phyloP scores from a whole-genome alignment of 192 early-diverging fungal genomes.

The Tieghemiomyces parasiticus region DNA sequence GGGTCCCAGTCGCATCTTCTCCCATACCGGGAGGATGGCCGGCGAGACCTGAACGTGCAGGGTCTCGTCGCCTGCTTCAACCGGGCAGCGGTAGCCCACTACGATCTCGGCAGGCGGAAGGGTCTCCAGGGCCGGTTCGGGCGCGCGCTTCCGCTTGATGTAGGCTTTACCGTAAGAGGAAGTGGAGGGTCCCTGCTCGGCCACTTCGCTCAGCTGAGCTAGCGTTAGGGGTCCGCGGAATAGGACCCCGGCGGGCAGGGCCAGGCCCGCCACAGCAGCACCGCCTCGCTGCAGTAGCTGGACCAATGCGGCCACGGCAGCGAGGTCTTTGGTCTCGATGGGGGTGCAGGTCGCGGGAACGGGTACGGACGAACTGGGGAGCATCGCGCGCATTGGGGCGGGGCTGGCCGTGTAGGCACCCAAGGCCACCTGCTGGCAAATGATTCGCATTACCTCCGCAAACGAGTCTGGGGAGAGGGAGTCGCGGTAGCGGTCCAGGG shows the following conservation, averaged over 20 bases:
- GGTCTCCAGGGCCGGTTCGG: neutral
- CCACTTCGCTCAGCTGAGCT: conserved; percentile 2
- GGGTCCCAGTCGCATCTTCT: conserved; percentile 8
- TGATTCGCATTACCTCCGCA: conserved; percentile 4
- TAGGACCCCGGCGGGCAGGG: neutral
- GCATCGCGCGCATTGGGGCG: neutral
- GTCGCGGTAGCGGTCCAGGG: neutral
- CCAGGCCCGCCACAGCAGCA: neutral
- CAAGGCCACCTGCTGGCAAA: conserved; percentile 5
- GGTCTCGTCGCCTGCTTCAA: neutral
- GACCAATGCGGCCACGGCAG: neutral
- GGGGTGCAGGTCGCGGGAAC: neutral
- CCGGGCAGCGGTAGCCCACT: conserved; percentile 5
- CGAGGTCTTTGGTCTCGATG: neutral
- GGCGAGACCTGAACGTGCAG: neutral
- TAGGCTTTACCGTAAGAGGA: neutral
- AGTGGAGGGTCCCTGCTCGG: conserved; percentile 2
- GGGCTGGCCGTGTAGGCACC: neutral
- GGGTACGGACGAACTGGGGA: neutral
- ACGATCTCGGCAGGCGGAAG: neutral
- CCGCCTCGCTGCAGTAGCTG: neutral
- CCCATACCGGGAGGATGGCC: conserved; percentile 7
- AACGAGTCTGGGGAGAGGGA: conserved; percentile 8
- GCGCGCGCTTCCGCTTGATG: conserved; percentile 5
- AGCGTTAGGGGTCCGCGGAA: conserved; percentile 4